Percentiles rank a stretch among this genome's conserved stretches.
These are phyloP conservation scores for Coelastrella sp. DNA, from an alignment of 139 green algal genomes.

Conservation along the genomic window DNA sequence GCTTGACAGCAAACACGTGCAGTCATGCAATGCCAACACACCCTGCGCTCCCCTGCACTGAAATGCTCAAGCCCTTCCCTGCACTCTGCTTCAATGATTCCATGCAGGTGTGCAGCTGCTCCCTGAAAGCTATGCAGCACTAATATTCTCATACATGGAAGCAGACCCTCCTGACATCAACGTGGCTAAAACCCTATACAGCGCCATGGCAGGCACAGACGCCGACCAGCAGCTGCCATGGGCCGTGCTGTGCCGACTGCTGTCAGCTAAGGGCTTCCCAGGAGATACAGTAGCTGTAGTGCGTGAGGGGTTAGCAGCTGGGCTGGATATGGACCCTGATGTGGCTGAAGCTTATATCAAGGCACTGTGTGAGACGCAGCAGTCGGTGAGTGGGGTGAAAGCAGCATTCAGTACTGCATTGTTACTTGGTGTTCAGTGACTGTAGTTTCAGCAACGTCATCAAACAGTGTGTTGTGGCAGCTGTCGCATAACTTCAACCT, in stretches of 20 bases:
- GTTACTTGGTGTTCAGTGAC: too few relatives aligned
- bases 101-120: constrained; percentile 38
- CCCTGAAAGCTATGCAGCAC: constrained; percentile 39
- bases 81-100: background rate
- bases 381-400: background rate
- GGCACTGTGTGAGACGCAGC: constrained; percentile 19
- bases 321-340: constrained; percentile 24
- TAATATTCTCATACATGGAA: constrained; percentile 39
- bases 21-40: too few relatives aligned
- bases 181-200: constrained; percentile 24
- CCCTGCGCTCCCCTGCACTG: too few relatives aligned
- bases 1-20: too few relatives aligned
- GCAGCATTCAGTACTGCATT: background rate
- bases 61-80: background rate
- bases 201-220: constrained; percentile 33
- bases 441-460: too few relatives aligned
- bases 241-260: constrained; percentile 35
- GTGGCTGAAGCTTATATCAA: constrained; percentile 32
- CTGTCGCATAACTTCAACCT: too few relatives aligned
- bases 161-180: background rate
- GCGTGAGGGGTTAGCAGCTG: constrained; percentile 10
- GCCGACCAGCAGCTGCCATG: constrained; percentile 31
- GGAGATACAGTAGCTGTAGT: constrained; percentile 13
- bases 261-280: constrained; percentile 35
- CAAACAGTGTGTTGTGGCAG: too few relatives aligned